phyloP scores from a whole-genome alignment of 176 grass and related monocot genomes.

The Rhipidocladum racemiflorum region DNA sequence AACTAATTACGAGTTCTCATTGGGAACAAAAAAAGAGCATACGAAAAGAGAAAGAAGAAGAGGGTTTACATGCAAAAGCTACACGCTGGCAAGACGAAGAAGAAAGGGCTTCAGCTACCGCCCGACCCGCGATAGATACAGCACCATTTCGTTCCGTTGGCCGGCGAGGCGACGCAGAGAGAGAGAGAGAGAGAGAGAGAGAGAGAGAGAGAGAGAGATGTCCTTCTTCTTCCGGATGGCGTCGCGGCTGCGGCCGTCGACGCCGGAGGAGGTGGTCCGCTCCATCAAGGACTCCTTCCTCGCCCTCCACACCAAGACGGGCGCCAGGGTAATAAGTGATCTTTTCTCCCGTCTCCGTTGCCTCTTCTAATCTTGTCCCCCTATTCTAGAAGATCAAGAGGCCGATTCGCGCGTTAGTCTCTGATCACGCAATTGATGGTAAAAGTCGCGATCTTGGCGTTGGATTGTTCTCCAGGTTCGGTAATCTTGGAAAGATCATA shows the following conservation, averaged over 20 bases:
- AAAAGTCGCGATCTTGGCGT: conserved; percentile 9
- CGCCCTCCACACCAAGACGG: conserved; percentile 75
- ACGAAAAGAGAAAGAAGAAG: background rate
- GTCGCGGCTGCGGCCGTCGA: conserved; percentile 47
- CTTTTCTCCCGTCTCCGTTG: background rate
- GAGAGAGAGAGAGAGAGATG: conserved; percentile 31
- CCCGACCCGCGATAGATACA: conserved; percentile 16
- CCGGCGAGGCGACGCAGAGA: conserved; percentile 15
- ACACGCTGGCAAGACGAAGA: background rate
- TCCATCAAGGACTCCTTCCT: conserved; percentile 85
- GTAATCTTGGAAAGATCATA: background rate
- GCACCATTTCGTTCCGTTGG: conserved; percentile 14
- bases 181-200: too few species aligned
- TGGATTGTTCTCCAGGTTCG: background rate
- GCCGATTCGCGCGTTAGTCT: background rate
- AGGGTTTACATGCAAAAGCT: conserved; percentile 14
- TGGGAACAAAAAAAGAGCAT: background rate
- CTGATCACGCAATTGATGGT: background rate
- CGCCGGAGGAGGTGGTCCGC: conserved; percentile 57
- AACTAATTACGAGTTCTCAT: too few species aligned
- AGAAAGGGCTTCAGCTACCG: conserved; percentile 25
- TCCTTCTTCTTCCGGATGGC: conserved; percentile 80
- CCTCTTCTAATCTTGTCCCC: background rate
- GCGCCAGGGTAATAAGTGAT: conserved; percentile 52
- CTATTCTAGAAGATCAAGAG: background rate